Base-by-base conservation (phyloP, 164 flowering plant genomes). In the Echeveria elegans region DNA sequence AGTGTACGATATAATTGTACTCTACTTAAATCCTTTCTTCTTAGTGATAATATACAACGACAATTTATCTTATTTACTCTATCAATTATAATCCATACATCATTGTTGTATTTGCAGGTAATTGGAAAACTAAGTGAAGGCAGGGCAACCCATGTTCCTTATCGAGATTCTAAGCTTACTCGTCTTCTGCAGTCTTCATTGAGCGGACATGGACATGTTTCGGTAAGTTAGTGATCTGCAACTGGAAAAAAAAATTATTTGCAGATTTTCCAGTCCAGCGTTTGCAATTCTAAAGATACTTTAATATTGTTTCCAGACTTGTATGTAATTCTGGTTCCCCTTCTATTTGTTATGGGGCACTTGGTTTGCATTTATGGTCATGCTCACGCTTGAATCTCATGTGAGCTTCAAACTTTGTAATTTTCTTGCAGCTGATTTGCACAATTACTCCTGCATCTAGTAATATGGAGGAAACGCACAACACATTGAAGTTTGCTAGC, bases 381-480 rank as follows among this genome's bases (percentile, higher is more conserved):
- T 37, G 29, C 69, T 40, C 28, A n/a, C n/a, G n/a, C 48, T 58
- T 69, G 60, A 9, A 26, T 53, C n/a, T 47, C 45, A 40, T 47
- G 64, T 53, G 14, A 32, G 63, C 23, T 47, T 64, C 26, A 23
- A n/a, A 65, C 40, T 63, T 38, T n/a, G 67, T 34, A 40, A 21
- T 11, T 9, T 45, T 70, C 58, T 68, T 77, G 71, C 68, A 89
- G 96, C 87, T 89, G 72, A 89, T 89, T 72, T 89, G 96, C 76
- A 87, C 88, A 5, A 83, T 89, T n/a, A 89, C 96, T 36, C 96
- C 96, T 67, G 90, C 96, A 53, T 87, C 93, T 32, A 85, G 89
- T 72, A 87, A 78, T 70, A 83, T 80, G 68, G 92, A 89, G 68
- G 96, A 89, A 71, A 89, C 96, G 21, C 92, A 87, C 75, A 89